phyloP scores from a whole-genome alignment of 768 basidiomycete genomes.

The Russula emetica region DNA sequence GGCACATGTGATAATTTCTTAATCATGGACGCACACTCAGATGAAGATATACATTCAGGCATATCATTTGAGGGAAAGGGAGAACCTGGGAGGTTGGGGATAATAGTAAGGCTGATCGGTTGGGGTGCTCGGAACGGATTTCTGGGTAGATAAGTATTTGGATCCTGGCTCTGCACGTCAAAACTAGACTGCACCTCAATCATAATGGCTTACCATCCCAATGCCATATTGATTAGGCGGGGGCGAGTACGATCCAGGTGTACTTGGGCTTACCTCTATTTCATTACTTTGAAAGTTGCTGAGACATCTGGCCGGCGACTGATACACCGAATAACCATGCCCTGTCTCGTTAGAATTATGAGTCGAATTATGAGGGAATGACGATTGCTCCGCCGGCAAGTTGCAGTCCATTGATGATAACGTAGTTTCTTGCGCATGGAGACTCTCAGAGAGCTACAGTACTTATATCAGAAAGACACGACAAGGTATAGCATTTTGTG shows the following conservation, averaged over 20 bases:
- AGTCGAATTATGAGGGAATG: neutral
- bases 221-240: too few relatives aligned
- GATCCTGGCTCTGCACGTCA: neutral
- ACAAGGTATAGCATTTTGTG: neutral
- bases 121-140: neutral
- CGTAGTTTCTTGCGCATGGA: neutral
- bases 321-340: too few relatives aligned
- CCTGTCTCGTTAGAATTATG: too few relatives aligned
- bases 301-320: too few relatives aligned
- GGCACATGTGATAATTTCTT: neutral
- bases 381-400: neutral
- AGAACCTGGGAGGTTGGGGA: too few relatives aligned
- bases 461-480: neutral
- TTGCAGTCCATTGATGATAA: neutral
- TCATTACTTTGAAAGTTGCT: too few relatives aligned
- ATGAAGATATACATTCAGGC: neutral
- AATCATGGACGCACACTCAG: neutral
- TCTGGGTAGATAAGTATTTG: too few relatives aligned
- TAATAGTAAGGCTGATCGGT: neutral
- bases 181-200: neutral
- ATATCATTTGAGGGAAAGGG: neutral
- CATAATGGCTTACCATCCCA: neutral
- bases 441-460: neutral
- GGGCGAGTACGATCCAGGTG: neutral
- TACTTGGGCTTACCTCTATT: neutral